Evolutionary conservation across 176 grass and related monocot genomes (phyloP).

Genomic region (Musa troglodytarum): DNA sequence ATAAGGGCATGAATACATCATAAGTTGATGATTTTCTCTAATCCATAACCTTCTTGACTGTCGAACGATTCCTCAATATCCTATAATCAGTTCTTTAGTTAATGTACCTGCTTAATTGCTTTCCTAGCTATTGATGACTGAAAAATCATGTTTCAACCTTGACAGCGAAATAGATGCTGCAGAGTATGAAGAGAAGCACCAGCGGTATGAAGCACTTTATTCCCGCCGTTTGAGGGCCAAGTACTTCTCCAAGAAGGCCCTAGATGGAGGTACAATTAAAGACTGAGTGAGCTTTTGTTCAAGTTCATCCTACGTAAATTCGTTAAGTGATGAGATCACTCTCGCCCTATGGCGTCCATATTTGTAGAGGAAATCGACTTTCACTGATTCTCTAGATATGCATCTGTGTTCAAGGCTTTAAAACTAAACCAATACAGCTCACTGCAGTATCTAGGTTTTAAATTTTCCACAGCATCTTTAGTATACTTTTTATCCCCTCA

Average conservation of each 20-base stretch:
- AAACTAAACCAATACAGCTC: background rate
- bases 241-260: slow-evolving; percentile 23
- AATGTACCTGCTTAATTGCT: background rate
- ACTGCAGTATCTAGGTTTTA: background rate
- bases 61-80: background rate
- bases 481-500: background rate
- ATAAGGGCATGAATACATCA: too few relatives aligned
- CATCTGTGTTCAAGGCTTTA: background rate
- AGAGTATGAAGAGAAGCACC: slow-evolving; percentile 16
- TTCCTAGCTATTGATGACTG: background rate
- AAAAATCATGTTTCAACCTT: background rate
- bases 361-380: background rate
- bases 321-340: background rate
- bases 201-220: slow-evolving; percentile 19
- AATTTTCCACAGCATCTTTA: background rate
- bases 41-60: background rate
- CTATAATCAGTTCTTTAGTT: background rate
- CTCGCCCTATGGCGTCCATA: background rate
- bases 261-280: slow-evolving; percentile 21
- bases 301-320: background rate
- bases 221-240: slow-evolving; percentile 18
- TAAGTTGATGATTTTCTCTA: background rate
- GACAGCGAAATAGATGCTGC: slow-evolving; percentile 11
- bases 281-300: background rate
- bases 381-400: background rate